Evolutionary conservation across 2,329 filamentous ascomycete species (phyloP), one percentile per base, ranked within the genome.

Genomic region (Sporothrix humicola): DNA sequence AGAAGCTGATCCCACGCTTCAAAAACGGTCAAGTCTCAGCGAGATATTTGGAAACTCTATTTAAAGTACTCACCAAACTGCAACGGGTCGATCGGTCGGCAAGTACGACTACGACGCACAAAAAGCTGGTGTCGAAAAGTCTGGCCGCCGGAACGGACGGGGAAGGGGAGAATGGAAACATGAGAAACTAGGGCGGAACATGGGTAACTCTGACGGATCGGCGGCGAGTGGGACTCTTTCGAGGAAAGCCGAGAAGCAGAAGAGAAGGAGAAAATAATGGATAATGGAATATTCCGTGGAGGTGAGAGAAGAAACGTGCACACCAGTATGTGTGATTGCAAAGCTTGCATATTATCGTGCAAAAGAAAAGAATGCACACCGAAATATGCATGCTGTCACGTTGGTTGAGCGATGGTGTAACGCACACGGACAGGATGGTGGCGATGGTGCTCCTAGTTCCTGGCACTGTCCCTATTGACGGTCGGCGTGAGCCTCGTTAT

Each of bases 341-440:
- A 37, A 37, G 31, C 31, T 37, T 20, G 59, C 9, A 20, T 23
- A 12, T 44, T 48, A 13, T 48, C 20, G 42, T 66, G 42, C 61
- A 48, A 48, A 66, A 7, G 31, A 58, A 31, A 15, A 58, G 13
- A 65, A 20, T 17, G 44, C 23, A 44, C 17, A 17, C 50, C 66
- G 66, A 69, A 13, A 56, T 69, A 17, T 69, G 48, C 66, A 69
- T 52, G 26, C 23, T 54, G 15, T 54, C 66, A 69, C 26, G 48
- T 26, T 54, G 48, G 66, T 26, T 20, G 26, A 54, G 9, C 20
- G 31, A n/a, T 23, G 17, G 50, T 56, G 50, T 69, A 44, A 56
- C 66, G 26, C 56, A 52, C 13, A 17, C 42, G 61, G 46, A 48
- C 66, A 50, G n/a, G 50, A n/a, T 15, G 7, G 10, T 9, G n/a